Percentiles rank a stretch among this genome's conserved stretches.
These are phyloP conservation scores for Paramyrothecium roridum DNA, from an alignment of 2,329 filamentous ascomycete species.

Conservation along the genomic window DNA sequence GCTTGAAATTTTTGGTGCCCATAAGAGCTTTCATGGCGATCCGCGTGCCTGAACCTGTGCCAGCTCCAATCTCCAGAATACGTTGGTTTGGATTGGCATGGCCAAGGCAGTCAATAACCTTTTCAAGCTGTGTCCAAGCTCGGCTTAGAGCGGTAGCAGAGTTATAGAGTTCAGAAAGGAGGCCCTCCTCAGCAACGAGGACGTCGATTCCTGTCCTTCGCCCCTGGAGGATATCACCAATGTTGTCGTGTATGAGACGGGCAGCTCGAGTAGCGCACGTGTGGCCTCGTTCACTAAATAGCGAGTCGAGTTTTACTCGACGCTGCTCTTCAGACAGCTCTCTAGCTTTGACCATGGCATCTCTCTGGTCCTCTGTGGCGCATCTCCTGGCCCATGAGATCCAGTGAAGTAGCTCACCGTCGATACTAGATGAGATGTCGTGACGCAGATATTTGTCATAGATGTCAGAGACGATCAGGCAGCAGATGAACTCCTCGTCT, in stretches of 20 bases:
- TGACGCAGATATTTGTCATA: not conserved
- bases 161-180: not conserved
- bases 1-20: slow-evolving; percentile 6
- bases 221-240: not conserved
- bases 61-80: slow-evolving; percentile 32
- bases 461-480: not conserved
- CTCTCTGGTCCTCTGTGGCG: not conserved
- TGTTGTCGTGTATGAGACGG: not conserved
- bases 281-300: not conserved
- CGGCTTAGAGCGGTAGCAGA: not conserved
- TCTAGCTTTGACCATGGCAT: not conserved
- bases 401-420: not conserved
- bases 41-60: slow-evolving; percentile 27
- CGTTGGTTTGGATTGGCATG: not conserved
- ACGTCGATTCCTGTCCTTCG: not conserved
- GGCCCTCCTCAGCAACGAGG: not conserved
- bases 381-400: not conserved
- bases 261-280: not conserved
- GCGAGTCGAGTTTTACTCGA: not conserved
- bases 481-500: not conserved
- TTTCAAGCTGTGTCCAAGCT: not conserved
- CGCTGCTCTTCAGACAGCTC: not conserved
- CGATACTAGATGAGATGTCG: too few relatives aligned
- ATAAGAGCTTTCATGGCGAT: slow-evolving; percentile 1
- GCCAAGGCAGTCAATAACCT: not conserved